Percentiles rank a stretch among this genome's conserved stretches.
phyloP scores from a whole-genome alignment of 2,329 filamentous ascomycete species.

The Fusarium transvaalense region DNA sequence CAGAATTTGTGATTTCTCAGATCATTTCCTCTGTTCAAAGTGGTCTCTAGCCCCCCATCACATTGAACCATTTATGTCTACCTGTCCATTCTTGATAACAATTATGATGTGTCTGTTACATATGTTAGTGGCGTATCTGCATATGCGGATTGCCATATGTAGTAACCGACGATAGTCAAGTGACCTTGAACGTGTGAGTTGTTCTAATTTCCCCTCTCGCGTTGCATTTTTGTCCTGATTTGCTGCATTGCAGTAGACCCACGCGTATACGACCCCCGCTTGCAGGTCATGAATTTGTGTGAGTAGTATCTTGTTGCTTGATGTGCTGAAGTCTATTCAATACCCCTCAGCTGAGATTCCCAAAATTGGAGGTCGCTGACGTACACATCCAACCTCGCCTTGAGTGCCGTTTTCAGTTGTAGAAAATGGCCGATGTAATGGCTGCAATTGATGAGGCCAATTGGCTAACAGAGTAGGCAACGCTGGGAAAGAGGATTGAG shows the following conservation, averaged over 20 bases:
- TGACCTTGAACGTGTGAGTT: conserved; percentile 23
- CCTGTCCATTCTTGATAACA: neutral
- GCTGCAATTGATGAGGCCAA: neutral
- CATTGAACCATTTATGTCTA: rapidly evolving
- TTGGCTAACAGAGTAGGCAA: too few relatives aligned
- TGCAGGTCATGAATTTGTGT: neutral
- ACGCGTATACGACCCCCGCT: conserved; percentile 13
- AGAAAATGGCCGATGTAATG: neutral
- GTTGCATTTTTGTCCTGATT: conserved; percentile 4
- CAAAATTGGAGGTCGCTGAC: too few relatives aligned
- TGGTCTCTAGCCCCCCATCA: neutral
- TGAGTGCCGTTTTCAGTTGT: conserved; percentile 4
- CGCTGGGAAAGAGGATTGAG: rapidly evolving
- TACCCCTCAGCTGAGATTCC: conserved; percentile 13
- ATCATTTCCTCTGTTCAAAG: neutral
- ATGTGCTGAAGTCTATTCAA: neutral
- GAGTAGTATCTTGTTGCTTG: neutral
- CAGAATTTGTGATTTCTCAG: neutral
- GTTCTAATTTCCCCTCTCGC: conserved; percentile 26
- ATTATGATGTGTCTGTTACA: neutral
- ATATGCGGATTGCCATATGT: neutral
- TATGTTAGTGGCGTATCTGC: neutral
- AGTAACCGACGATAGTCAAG: conserved; percentile 16
- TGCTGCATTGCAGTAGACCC: neutral
- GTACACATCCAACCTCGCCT: too few relatives aligned